Evolutionary conservation across 768 basidiomycete species (phyloP).

Genomic region (Strobilomyces echinocephalus): DNA sequence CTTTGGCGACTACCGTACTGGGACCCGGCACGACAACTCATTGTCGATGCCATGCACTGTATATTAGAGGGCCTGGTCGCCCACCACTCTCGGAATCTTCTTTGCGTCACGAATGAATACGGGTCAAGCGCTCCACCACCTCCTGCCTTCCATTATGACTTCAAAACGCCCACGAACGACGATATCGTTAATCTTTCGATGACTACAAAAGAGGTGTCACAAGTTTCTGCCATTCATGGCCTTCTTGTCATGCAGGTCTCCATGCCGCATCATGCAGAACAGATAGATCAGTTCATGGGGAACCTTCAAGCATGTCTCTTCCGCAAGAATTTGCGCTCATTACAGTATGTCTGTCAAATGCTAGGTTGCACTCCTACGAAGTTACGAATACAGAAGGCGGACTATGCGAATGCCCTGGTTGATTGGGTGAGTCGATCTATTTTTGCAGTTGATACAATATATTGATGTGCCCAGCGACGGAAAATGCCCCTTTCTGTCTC

Average conservation of each 20-base stretch:
- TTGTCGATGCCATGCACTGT: background rate
- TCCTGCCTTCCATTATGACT: background rate
- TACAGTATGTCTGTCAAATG: background rate
- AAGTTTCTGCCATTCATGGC: background rate
- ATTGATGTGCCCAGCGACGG: background rate
- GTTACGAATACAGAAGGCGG: background rate
- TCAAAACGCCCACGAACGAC: background rate
- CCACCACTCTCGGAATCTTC: background rate
- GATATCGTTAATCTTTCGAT: background rate
- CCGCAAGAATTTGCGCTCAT: background rate
- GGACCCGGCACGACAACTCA: background rate
- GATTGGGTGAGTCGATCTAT: background rate
- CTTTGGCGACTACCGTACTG: background rate
- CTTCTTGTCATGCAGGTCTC: background rate
- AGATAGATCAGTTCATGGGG: background rate
- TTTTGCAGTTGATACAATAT: background rate
- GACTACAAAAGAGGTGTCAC: background rate
- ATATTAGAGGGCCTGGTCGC: background rate
- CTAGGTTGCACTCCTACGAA: background rate
- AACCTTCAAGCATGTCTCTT: background rate
- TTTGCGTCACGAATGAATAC: background rate
- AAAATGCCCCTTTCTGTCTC: background rate
- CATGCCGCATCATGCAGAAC: background rate
- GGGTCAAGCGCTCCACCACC: background rate
- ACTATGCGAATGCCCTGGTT: background rate